Base-by-base conservation (phyloP, 2,329 filamentous ascomycete species). In the Monosporascus sp. region DNA sequence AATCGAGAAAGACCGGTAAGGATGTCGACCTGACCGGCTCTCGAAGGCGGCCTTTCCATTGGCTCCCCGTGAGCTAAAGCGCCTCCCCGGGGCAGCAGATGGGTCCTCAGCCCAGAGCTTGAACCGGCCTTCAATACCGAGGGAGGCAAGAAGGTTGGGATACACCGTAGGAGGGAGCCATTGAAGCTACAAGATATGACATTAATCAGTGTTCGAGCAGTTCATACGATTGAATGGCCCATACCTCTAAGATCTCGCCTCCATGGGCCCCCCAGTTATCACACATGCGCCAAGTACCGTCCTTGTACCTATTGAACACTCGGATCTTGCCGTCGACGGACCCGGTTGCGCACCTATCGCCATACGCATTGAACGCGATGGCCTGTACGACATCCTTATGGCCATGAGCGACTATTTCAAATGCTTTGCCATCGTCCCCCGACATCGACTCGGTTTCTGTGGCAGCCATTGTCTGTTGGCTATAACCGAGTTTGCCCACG, bases 71-170 rank as follows among this genome's bases (percentile, higher is more conserved):
- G 72, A 79, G 67, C 86, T 89, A 77, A 97, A 97, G 50, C 92
- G 86, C 35, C 88, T 84, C 35, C 91, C 91, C 0, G 87, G 85
- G 1, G 88, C 80, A 48, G 94, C 88, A 1, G 86, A 88, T 17
- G 88, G 85, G 71, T 97, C 91, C 73, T 97, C 93, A 56, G 89
- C 87, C 93, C 93, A 97, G 59, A 97, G 79, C 68, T 91, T 90
- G 76, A 95, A 91, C 69, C 87, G 86, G 65, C 93, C 90, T 64
- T 97, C 93, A 65, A 93, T 88, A 58, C 89, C 91, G 55, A 97
- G 88, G 51, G 89, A 96, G 53, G 87, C 92, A 61, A 97, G 78
- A 63, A 96, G 83, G 66, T 94, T 85, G 38, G 84, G 91, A 61
- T 94, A 94, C 55, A 94, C 86, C 58, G 89, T 93, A 0, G 91